Percentiles rank a stretch among this genome's conserved stretches.
phyloP scores from a whole-genome alignment of 495 filamentous ascomycete species.

The Emericellopsis terricola region DNA sequence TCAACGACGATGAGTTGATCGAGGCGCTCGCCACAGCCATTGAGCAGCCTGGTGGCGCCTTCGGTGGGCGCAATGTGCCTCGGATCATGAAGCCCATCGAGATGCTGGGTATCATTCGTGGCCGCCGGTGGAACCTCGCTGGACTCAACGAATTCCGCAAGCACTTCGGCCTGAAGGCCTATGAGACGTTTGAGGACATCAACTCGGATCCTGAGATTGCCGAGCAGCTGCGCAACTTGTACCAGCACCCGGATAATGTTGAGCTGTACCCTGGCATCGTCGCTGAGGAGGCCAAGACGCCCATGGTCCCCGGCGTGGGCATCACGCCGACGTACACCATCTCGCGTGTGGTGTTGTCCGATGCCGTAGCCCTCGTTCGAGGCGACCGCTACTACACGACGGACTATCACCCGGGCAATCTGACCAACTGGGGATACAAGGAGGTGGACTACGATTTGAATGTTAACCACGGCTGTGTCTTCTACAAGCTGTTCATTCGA shows the following conservation, averaged over 20 bases:
- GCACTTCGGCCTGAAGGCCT: slow-evolving; percentile 57
- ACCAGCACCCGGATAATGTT: slow-evolving; percentile 52
- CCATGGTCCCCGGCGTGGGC: slow-evolving; percentile 61
- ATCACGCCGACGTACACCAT: slow-evolving; percentile 70
- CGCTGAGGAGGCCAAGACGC: slow-evolving; percentile 60
- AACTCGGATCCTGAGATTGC: slow-evolving; percentile 61
- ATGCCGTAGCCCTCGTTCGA: slow-evolving; percentile 71
- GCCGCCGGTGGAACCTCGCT: slow-evolving; percentile 64
- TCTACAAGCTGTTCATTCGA: slow-evolving; percentile 66
- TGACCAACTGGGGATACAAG: slow-evolving; percentile 67
- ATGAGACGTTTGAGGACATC: slow-evolving; percentile 72
- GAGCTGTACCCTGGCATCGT: slow-evolving; percentile 73
- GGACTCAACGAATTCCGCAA: slow-evolving; percentile 77
- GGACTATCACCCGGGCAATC: slow-evolving; percentile 50
- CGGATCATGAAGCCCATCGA: slow-evolving; percentile 55
- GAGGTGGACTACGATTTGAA: slow-evolving; percentile 27
- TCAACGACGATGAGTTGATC: slow-evolving; percentile 50
- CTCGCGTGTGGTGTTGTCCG: slow-evolving; percentile 66
- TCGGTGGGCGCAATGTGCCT: slow-evolving; percentile 61
- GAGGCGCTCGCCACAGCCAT: slow-evolving; percentile 45
- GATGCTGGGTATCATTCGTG: slow-evolving; percentile 72
- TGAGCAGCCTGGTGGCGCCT: slow-evolving; percentile 43
- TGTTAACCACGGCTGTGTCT: slow-evolving; percentile 64
- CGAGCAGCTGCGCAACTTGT: slow-evolving; percentile 52
- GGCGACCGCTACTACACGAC: slow-evolving; percentile 75